Evolutionary conservation across 2,329 filamentous ascomycete genomes (phyloP).

Genomic region (Aspergillus phoenicis): DNA sequence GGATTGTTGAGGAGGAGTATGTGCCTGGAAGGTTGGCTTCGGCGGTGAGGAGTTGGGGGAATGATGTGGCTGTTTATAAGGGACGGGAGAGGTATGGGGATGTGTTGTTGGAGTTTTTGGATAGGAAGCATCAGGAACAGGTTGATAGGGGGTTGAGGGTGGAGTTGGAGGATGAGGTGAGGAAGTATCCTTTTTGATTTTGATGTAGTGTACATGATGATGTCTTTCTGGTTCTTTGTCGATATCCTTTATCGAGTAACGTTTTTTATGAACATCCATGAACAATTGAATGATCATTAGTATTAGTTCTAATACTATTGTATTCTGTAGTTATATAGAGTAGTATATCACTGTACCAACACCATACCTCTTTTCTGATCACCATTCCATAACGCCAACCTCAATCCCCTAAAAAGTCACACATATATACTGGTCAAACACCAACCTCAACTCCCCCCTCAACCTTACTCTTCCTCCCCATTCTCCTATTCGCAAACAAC

Average conservation of each 20-base stretch:
- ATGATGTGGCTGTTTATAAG: constrained; percentile 76
- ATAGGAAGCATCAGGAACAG: constrained; percentile 73
- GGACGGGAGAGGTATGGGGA: constrained; percentile 73
- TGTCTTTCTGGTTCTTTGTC: constrained; percentile 36
- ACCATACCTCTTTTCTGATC: neutral
- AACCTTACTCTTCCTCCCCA: constrained; percentile 1
- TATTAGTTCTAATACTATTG: too few species aligned
- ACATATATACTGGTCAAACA: neutral
- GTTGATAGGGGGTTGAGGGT: constrained; percentile 66
- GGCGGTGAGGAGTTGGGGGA: constrained; percentile 78
- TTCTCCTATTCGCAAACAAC: constrained; percentile 49
- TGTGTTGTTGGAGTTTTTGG: constrained; percentile 75
- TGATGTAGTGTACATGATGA: neutral
- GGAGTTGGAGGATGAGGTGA: constrained; percentile 61
- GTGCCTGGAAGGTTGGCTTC: constrained; percentile 78
- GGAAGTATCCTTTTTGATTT: constrained; percentile 62
- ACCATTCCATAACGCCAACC: neutral
- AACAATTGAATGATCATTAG: too few species aligned
- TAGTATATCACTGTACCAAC: neutral
- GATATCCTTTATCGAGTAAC: neutral
- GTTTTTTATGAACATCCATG: too few species aligned
- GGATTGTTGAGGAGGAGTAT: constrained; percentile 70
- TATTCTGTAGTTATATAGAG: neutral
- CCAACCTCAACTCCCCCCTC: neutral
- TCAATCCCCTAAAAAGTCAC: neutral